Conservation (phyloP, 208 protist genomes). For the Phytomonas sp. region DNA sequence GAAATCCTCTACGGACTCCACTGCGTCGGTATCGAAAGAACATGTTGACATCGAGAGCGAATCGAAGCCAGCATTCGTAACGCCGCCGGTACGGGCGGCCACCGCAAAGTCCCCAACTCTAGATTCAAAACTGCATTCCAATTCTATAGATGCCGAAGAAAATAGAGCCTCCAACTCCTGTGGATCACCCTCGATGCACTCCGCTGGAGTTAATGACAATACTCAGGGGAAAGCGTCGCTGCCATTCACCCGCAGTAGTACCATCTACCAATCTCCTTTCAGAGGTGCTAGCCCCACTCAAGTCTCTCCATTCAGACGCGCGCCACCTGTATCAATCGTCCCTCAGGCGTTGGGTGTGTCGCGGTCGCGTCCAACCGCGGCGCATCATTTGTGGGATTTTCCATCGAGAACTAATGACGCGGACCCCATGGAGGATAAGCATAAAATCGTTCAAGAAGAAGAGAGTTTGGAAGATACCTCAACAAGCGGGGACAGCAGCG, state of each 20-base stretch:
- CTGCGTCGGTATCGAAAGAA: neutral
- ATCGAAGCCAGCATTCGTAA: neutral
- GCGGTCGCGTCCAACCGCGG: neutral
- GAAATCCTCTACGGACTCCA: neutral
- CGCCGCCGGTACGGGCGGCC: neutral
- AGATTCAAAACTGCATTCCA: neutral
- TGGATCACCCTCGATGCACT: neutral
- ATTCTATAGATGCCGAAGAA: neutral
- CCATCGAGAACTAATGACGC: neutral
- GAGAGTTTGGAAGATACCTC: neutral
- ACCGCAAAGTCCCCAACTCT: neutral
- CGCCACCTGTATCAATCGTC: neutral
- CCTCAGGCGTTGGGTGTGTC: neutral
- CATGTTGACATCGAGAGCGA: neutral
- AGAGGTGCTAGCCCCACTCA: neutral
- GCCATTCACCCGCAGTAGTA: neutral
- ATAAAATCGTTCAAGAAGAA: neutral
- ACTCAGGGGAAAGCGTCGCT: neutral
- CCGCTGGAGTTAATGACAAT: neutral
- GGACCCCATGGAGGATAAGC: neutral
- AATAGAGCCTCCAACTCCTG: neutral
- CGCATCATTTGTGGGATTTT: neutral
- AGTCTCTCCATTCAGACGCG: neutral
- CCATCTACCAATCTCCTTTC: neutral
- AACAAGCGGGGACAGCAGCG: neutral